Conservation (phyloP, 305 asterid genomes). For the Salvia sclarea region DNA sequence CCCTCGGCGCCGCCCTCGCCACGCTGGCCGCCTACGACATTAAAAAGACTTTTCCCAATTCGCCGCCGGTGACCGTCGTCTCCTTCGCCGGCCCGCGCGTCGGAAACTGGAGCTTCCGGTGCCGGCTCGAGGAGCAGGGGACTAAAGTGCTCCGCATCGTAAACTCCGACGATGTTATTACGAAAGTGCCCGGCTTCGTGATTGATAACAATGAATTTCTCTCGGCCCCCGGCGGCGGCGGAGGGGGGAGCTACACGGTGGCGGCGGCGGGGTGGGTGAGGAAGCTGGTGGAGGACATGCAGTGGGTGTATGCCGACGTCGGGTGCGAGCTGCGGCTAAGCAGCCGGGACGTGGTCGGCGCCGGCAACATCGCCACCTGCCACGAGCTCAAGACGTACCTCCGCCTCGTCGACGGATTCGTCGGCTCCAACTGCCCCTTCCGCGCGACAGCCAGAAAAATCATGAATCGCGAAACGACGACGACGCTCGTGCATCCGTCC, state of each 20-base stretch:
- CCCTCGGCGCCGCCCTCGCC: constrained; percentile 90
- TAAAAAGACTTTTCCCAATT: constrained; percentile 43
- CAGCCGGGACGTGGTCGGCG: constrained; percentile 52
- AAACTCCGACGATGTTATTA: constrained; percentile 72
- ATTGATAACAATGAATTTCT: constrained; percentile 42
- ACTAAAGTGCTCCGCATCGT: constrained; percentile 72
- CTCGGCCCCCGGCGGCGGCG: too few relatives aligned
- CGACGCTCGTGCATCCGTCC: too few relatives aligned
- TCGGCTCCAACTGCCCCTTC: constrained; percentile 47
- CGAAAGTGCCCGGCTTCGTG: constrained; percentile 86
- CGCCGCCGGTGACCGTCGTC: constrained; percentile 67
- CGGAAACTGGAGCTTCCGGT: constrained; percentile 70
- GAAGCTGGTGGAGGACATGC: constrained; percentile 52
- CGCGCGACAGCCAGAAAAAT: constrained; percentile 41
- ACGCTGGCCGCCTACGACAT: constrained; percentile 83
- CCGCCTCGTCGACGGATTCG: constrained; percentile 48
- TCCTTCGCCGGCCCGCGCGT: constrained; percentile 95
- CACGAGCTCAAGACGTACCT: constrained; percentile 56
- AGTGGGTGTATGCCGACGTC: constrained; percentile 64
- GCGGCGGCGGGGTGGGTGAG: constrained; percentile 43
- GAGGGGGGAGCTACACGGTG: constrained; percentile 23
- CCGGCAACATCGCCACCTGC: constrained; percentile 41
- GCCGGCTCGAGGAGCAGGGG: constrained; percentile 60
- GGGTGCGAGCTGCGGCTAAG: constrained; percentile 58
- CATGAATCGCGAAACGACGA: constrained; percentile 26